A percentile compares a stretch with the other conserved stretches of the same genome.
Evolutionary conservation across 2,329 filamentous ascomycete genomes (phyloP).

Genomic region (Fusarium sp.): DNA sequence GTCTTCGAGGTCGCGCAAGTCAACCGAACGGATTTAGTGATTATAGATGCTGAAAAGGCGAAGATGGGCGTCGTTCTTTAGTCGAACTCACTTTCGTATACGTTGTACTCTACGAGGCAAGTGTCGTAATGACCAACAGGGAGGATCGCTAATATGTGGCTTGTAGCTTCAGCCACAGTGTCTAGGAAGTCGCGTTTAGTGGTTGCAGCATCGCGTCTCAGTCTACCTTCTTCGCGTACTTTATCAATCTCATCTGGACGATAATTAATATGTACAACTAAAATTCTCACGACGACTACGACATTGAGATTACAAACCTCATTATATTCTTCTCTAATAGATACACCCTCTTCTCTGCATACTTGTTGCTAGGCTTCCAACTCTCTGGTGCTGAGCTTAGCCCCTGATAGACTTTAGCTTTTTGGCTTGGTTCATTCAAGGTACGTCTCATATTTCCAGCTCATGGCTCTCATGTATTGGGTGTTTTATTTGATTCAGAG

Average conservation of each 20-base stretch:
- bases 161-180: conserved; percentile 43
- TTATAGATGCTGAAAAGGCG: background rate
- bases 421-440: conserved; percentile 4
- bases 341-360: background rate
- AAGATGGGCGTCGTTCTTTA: background rate
- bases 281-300: background rate
- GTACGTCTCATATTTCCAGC: conserved; percentile 19
- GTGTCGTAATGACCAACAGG: conserved; percentile 35
- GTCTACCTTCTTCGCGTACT: conserved; percentile 16
- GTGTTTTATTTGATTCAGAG: background rate
- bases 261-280: background rate
- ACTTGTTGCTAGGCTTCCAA: background rate
- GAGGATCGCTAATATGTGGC: conserved; percentile 44
- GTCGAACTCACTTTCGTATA: conserved; percentile 9
- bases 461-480: background rate
- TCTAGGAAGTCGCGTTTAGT: conserved; percentile 48
- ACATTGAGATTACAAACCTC: background rate
- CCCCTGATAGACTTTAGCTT: conserved; percentile 13
- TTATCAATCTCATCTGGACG: conserved; percentile 10
- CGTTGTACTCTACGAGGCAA: conserved; percentile 19
- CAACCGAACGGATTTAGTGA: background rate
- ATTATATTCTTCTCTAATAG: background rate
- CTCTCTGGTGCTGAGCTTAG: background rate
- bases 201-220: conserved; percentile 48
- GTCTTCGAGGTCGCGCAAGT: conserved; percentile 11